Evolutionary conservation across 176 grass and related monocot genomes (phyloP).

Genomic region (Phragmites australis): DNA sequence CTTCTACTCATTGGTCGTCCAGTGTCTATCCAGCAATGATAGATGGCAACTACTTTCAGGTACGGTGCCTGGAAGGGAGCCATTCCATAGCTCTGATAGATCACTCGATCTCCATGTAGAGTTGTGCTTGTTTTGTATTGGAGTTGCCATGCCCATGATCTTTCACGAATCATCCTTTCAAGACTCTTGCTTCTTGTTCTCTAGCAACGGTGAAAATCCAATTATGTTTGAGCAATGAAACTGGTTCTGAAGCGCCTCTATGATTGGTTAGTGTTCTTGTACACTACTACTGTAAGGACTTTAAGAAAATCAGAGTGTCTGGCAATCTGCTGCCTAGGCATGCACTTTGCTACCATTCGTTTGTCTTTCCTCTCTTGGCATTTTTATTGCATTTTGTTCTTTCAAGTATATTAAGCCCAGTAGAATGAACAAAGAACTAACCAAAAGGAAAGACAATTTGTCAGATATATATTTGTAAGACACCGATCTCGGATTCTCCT

Average conservation of each 20-base stretch:
- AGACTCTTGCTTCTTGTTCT: conserved; percentile 33
- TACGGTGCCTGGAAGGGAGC: too few relatives aligned
- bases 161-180: conserved; percentile 41
- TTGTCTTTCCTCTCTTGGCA: background rate
- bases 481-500: too few relatives aligned
- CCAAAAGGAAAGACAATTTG: background rate
- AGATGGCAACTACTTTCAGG: too few relatives aligned
- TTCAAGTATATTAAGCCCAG: background rate
- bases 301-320: conserved; percentile 16
- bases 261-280: background rate
- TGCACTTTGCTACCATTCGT: too few relatives aligned
- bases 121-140: too few relatives aligned
- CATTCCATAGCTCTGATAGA: too few relatives aligned
- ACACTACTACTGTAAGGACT: background rate
- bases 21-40: too few relatives aligned
- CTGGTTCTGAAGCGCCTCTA: too few relatives aligned
- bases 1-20: too few relatives aligned
- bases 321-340: background rate
- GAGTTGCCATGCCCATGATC: too few relatives aligned
- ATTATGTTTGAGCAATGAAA: conserved; percentile 3
- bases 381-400: background rate
- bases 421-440: background rate
- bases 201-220: background rate
- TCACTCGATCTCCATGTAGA: too few relatives aligned
- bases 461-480: background rate